A percentile compares a stretch with the other conserved stretches of the same genome.
Evolutionary conservation across 108 stramenopile species (phyloP).

Genomic region (Stephanodiscus minutulus): DNA sequence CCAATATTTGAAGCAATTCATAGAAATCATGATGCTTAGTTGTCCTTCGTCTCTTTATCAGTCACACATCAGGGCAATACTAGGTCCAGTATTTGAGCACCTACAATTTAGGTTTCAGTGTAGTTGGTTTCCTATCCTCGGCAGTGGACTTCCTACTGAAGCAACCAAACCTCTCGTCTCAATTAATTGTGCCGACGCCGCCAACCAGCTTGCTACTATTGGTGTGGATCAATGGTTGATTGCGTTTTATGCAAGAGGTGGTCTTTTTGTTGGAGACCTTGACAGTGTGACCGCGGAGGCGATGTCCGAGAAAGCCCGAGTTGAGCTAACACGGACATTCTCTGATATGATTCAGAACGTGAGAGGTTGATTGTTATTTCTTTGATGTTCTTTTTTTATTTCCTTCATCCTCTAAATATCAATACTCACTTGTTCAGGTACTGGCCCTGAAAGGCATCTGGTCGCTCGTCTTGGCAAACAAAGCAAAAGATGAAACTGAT

Average conservation of each 20-base stretch:
- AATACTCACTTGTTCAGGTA: not conserved
- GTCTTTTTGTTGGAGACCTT: slow-evolving; percentile 88
- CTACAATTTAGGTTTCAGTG: slow-evolving; percentile 73
- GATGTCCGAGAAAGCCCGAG: slow-evolving; percentile 79
- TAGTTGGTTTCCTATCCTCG: slow-evolving; percentile 70
- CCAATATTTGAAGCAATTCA: slow-evolving; percentile 87
- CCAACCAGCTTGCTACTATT: slow-evolving; percentile 55
- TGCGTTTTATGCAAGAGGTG: slow-evolving; percentile 75
- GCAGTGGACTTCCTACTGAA: slow-evolving; percentile 28
- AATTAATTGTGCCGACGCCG: slow-evolving; percentile 48
- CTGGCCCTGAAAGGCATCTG: slow-evolving; percentile 48
- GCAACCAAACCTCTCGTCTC: slow-evolving; percentile 61
- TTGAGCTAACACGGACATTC: slow-evolving; percentile 77
- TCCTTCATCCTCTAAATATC: not conserved
- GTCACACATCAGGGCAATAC: slow-evolving; percentile 78
- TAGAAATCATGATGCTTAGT: slow-evolving; percentile 73
- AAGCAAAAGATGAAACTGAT: slow-evolving; percentile 63
- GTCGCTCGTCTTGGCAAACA: slow-evolving; percentile 67
- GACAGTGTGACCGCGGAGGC: slow-evolving; percentile 75
- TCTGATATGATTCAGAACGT: slow-evolving; percentile 78
- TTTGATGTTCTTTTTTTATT: not conserved
- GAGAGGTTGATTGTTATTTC: slow-evolving; percentile 57
- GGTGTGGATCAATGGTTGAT: slow-evolving; percentile 75
- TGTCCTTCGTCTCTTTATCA: slow-evolving; percentile 81
- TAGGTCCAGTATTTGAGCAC: slow-evolving; percentile 80